phyloP scores from a whole-genome alignment of 306 rosid species.

The Hylodesmum podocarpum region DNA sequence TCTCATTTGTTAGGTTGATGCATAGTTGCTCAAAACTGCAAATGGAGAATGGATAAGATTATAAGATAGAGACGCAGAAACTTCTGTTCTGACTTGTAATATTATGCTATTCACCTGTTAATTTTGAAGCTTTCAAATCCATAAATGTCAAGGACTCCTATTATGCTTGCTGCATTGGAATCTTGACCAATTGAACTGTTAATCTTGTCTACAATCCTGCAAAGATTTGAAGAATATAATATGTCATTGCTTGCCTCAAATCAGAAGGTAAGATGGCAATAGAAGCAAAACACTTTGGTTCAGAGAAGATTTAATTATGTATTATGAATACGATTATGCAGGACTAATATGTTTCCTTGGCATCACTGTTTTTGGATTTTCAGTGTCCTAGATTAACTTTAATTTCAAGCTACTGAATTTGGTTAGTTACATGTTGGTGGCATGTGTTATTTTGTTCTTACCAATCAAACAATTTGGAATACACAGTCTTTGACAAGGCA shows the following conservation, averaged over 20 bases:
- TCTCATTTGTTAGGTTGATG: conserved; percentile 88
- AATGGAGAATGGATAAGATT: conserved; percentile 18
- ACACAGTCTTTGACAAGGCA: conserved; percentile 80
- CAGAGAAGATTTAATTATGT: conserved; percentile 4
- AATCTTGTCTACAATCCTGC: conserved; percentile 86
- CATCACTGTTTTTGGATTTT: background rate
- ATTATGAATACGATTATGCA: background rate
- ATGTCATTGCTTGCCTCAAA: conserved; percentile 22
- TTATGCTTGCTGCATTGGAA: conserved; percentile 64
- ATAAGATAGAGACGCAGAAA: background rate
- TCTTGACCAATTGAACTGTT: conserved; percentile 91
- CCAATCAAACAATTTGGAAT: conserved; percentile 83
- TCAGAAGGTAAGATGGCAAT: background rate
- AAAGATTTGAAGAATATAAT: conserved; percentile 33
- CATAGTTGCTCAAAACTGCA: conserved; percentile 89
- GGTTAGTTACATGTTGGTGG: background rate
- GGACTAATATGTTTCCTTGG: background rate
- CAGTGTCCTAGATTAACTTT: conserved; percentile 1
- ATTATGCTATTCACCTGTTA: conserved; percentile 54
- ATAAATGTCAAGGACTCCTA: conserved; percentile 91
- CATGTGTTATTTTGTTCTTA: conserved; percentile 28
- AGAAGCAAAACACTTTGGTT: background rate
- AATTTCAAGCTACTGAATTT: background rate
- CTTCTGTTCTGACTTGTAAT: background rate
- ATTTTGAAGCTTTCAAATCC: conserved; percentile 93